These are phyloP conservation scores for Aspergillus egyptiacus DNA, from an alignment of 495 filamentous ascomycete genomes.

Conservation along the genomic window DNA sequence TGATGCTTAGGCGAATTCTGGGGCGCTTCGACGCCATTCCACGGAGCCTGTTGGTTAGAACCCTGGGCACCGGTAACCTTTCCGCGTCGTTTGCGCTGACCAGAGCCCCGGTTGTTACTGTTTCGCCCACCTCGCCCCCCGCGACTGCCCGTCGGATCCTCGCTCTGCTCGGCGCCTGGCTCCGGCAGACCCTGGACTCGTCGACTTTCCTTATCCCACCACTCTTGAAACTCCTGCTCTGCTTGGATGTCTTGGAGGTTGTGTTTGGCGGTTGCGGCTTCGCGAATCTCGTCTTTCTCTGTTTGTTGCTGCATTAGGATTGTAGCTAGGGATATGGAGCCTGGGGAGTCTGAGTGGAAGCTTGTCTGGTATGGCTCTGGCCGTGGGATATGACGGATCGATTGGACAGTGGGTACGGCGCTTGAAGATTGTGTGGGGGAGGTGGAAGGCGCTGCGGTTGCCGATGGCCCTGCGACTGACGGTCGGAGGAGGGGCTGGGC, in stretches of 20 bases:
- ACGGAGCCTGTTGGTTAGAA: constrained; percentile 6
- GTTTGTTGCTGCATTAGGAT: constrained; percentile 82
- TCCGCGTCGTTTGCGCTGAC: constrained; percentile 27
- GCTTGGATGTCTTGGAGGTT: constrained; percentile 89
- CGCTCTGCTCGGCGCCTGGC: constrained; percentile 7
- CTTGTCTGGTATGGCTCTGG: constrained; percentile 35
- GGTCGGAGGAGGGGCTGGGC: constrained; percentile 19
- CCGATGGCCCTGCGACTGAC: constrained; percentile 20
- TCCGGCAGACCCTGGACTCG: constrained; percentile 63
- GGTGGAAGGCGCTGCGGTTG: constrained; percentile 12
- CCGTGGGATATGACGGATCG: constrained; percentile 43
- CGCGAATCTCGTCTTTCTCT: constrained; percentile 75
- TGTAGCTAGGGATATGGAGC: constrained; percentile 72
- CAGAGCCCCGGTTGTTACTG: constrained; percentile 20
- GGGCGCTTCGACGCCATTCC: constrained; percentile 12
- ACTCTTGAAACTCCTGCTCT: constrained; percentile 94
- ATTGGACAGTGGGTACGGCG: constrained; percentile 26
- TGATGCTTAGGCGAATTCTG: background rate
- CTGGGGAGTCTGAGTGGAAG: constrained; percentile 41
- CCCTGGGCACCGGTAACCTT: no score
- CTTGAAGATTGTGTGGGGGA: constrained; percentile 13
- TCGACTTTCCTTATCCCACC: constrained; percentile 92
- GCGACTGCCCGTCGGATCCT: constrained; percentile 12
- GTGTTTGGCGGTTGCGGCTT: constrained; percentile 73
- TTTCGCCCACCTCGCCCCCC: constrained; percentile 26